Evolutionary conservation across 345 rosid genomes (phyloP).

Genomic region (Syzygium aromaticum): DNA sequence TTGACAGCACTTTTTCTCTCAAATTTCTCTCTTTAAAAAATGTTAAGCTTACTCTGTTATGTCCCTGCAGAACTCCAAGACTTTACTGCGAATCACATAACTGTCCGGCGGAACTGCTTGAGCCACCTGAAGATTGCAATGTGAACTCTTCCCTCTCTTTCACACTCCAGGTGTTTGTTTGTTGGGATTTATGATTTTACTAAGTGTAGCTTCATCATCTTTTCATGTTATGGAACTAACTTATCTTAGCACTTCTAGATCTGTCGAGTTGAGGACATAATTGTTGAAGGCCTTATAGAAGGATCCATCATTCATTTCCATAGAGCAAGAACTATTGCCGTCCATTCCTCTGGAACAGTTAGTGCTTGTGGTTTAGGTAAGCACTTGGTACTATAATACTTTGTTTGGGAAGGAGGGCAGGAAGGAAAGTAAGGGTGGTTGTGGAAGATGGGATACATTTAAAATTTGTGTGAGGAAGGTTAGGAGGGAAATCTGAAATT

Average conservation of each 20-base stretch:
- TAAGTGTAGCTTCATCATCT: neutral
- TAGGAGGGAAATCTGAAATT: neutral
- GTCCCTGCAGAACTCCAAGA: conserved; percentile 59
- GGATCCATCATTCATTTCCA: conserved; percentile 98
- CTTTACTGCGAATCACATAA: conserved; percentile 72
- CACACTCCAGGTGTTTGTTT: conserved; percentile 67
- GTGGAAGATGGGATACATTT: neutral
- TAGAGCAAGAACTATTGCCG: conserved; percentile 73
- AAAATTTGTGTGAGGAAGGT: neutral
- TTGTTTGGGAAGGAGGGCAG: neutral
- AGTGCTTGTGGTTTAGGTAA: conserved; percentile 87
- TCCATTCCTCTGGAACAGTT: conserved; percentile 68
- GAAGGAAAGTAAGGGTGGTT: neutral
- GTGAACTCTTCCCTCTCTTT: conserved; percentile 92
- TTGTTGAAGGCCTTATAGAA: conserved; percentile 76
- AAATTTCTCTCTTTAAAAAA: neutral
- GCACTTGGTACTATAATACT: neutral
- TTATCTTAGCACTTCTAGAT: conserved; percentile 41
- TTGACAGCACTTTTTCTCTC: neutral
- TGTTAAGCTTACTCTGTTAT: conserved; percentile 4
- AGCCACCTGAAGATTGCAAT: conserved; percentile 99
- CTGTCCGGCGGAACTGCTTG: conserved; percentile 81
- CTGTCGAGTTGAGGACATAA: conserved; percentile 94
- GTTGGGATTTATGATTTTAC: neutral
- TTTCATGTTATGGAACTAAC: conserved; percentile 12